phyloP scores from a whole-genome alignment of 768 basidiomycete species.

The Thelephora ganbajun region DNA sequence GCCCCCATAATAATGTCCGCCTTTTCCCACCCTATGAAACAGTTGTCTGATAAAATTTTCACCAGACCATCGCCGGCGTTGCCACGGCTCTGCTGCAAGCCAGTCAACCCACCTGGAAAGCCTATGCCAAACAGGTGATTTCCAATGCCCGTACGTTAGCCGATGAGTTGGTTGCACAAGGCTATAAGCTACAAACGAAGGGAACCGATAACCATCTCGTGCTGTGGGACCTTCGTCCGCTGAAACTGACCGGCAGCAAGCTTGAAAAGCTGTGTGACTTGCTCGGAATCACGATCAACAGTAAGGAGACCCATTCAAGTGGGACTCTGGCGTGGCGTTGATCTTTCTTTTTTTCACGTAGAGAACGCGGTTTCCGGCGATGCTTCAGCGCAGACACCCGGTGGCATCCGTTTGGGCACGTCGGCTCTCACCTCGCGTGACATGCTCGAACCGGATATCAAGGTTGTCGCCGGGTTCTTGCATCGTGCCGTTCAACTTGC shows the following conservation, averaged over 20 bases:
- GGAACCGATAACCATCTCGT: constrained; percentile 98
- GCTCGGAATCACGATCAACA: constrained; percentile 93
- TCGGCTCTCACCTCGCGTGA: constrained; percentile 89
- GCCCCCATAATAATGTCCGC: constrained; percentile 92
- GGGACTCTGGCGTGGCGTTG: background rate
- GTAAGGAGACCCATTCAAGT: constrained; percentile 27
- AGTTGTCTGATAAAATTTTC: background rate
- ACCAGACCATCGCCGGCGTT: constrained; percentile 83
- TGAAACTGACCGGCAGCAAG: constrained; percentile 94
- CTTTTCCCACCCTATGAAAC: background rate
- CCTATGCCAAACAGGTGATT: constrained; percentile 91
- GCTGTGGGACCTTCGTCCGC: constrained; percentile 92
- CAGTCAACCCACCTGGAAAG: constrained; percentile 76
- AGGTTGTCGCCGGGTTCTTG: constrained; percentile 77
- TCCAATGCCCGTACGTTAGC: constrained; percentile 75
- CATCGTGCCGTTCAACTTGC: constrained; percentile 92
- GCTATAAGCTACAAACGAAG: constrained; percentile 93
- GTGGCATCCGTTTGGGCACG: constrained; percentile 93
- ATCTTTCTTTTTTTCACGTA: constrained; percentile 14
- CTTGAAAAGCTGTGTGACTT: constrained; percentile 97
- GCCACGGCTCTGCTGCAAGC: constrained; percentile 90
- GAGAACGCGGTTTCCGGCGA: constrained; percentile 98
- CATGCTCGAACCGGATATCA: constrained; percentile 82
- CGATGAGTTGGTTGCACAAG: constrained; percentile 51
- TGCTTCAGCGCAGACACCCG: constrained; percentile 88